These are phyloP conservation scores for Irpex sp. DNA, from an alignment of 1,284 basidiomycete genomes.

Conservation along the genomic window DNA sequence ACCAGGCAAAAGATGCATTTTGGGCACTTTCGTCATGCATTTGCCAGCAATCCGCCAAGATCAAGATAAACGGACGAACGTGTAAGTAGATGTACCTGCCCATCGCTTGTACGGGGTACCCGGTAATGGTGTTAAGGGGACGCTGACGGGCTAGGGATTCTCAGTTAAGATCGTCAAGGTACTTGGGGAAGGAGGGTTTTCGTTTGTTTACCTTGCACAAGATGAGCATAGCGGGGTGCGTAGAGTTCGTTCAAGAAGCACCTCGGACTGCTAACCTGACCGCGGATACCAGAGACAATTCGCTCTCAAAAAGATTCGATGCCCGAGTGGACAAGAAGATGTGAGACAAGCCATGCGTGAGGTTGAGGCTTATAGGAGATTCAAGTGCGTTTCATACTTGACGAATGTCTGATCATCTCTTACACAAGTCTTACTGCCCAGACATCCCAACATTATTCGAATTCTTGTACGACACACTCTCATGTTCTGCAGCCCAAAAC, in stretches of 20 bases:
- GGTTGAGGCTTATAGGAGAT: constrained; percentile 87
- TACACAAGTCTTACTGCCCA: constrained; percentile 24
- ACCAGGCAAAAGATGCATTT: constrained; percentile 75
- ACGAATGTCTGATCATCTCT: background rate
- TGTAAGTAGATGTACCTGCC: constrained; percentile 49
- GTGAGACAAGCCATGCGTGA: constrained; percentile 87
- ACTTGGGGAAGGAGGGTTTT: constrained; percentile 93
- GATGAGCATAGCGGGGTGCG: constrained; percentile 79
- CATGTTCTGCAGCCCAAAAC: background rate
- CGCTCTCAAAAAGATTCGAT: constrained; percentile 91
- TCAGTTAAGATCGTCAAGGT: constrained; percentile 85
- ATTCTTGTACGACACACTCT: constrained; percentile 55
- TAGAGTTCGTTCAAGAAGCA: background rate
- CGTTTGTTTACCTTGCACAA: constrained; percentile 90
- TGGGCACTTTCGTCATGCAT: constrained; percentile 77
- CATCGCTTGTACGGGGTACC: background rate
- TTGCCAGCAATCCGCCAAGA: constrained; percentile 75
- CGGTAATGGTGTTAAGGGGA: background rate
- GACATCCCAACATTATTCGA: constrained; percentile 87
- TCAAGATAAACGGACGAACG: constrained; percentile 92
- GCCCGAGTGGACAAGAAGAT: constrained; percentile 78
- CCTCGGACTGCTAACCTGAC: background rate
- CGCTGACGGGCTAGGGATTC: background rate
- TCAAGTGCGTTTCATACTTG: constrained; percentile 52
- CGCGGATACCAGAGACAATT: constrained; percentile 65